phyloP scores from a whole-genome alignment of 345 rosid species.

The Boechera divaricarpa region DNA sequence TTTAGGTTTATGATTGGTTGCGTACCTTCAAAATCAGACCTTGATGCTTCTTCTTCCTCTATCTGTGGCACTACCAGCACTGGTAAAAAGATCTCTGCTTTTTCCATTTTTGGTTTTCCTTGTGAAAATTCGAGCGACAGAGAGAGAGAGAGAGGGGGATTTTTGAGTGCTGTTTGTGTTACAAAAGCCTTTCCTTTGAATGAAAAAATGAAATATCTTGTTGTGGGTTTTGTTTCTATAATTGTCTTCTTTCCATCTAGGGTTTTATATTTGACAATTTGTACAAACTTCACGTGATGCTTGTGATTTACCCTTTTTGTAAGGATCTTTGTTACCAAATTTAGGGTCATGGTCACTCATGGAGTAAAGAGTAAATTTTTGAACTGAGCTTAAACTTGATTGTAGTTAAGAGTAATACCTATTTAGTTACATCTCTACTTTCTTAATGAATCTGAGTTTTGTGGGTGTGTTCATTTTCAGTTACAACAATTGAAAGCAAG shows the following conservation, averaged over 20 bases:
- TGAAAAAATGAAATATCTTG: background rate
- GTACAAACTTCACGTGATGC: conserved; percentile 24
- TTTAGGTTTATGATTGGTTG: conserved; percentile 65
- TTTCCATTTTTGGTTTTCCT: conserved; percentile 1
- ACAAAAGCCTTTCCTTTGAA: conserved; percentile 12
- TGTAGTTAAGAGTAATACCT: background rate
- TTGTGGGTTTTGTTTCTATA: conserved; percentile 35
- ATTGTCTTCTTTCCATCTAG: conserved; percentile 34
- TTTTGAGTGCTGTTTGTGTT: background rate
- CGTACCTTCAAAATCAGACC: conserved; percentile 77
- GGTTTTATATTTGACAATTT: conserved; percentile 21
- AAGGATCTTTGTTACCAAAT: conserved; percentile 2
- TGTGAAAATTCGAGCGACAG: background rate
- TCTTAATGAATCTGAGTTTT: conserved; percentile 24
- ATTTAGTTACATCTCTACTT: conserved; percentile 20
- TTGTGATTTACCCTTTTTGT: conserved; percentile 9
- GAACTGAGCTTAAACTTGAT: conserved; percentile 14
- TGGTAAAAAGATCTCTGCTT: conserved; percentile 43
- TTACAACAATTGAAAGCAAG: conserved; percentile 64
- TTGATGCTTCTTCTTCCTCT: conserved; percentile 64
- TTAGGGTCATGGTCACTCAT: background rate
- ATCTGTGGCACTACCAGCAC: conserved; percentile 57
- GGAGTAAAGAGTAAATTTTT: background rate
- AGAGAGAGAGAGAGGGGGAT: background rate
- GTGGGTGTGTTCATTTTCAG: conserved; percentile 24